Evolutionary conservation across 2,329 filamentous ascomycete genomes (phyloP).

Genomic region (Aspergillus costaricaensis): DNA sequence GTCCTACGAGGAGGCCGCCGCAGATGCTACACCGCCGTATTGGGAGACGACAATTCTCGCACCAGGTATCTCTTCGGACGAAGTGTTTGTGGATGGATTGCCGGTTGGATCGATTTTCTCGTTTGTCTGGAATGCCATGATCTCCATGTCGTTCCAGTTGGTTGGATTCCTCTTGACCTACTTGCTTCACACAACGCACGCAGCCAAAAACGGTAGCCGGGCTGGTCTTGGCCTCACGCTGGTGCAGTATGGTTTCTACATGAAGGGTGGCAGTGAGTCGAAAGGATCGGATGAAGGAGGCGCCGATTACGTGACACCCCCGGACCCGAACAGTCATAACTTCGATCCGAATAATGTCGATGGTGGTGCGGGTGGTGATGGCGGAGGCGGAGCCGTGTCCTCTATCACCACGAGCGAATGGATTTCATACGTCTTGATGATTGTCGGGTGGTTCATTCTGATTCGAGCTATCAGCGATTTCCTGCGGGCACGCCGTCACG

Average conservation of each 20-base stretch:
- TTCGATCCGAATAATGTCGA: conserved; percentile 75
- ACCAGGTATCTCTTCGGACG: conserved; percentile 85
- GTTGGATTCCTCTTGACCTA: conserved; percentile 98
- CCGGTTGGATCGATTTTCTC: conserved; percentile 84
- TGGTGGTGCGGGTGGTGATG: conserved; percentile 32
- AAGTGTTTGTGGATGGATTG: conserved; percentile 95
- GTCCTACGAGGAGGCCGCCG: conserved; percentile 98
- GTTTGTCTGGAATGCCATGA: conserved; percentile 81
- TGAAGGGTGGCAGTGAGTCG: conserved; percentile 66
- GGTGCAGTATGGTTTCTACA: conserved; percentile 95
- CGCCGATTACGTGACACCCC: conserved; percentile 61
- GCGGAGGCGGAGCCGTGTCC: conserved; percentile 47
- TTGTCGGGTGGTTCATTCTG: conserved; percentile 96
- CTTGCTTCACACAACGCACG: conserved; percentile 94
- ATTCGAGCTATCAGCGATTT: conserved; percentile 94
- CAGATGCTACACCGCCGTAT: conserved; percentile 93
- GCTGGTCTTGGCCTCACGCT: conserved; percentile 92
- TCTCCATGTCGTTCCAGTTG: conserved; percentile 95
- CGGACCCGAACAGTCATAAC: conserved; percentile 85
- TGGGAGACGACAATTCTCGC: conserved; percentile 99
- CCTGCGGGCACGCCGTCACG: conserved; percentile 80
- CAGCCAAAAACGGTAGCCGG: conserved; percentile 94
- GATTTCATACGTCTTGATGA: conserved; percentile 91
- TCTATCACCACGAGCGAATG: conserved; percentile 77
- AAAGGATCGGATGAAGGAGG: conserved; percentile 40